Evolutionary conservation across 768 basidiomycete genomes (phyloP), one percentile per base, ranked within the genome.

Genomic region (Leccinum truebloodii): DNA sequence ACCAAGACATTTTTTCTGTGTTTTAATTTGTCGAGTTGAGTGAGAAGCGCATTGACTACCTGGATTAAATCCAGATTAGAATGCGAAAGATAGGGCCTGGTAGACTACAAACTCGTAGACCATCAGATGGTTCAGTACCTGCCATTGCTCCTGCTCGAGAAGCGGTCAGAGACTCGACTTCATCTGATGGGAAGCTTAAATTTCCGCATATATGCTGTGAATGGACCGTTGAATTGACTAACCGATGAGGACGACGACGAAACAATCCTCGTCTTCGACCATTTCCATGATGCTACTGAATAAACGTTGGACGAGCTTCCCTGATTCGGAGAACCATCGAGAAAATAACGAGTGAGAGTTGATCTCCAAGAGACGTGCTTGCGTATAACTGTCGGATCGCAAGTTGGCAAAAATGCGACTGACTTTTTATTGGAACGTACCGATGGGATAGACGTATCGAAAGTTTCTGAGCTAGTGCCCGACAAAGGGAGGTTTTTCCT

Each of bases 261-360:
- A 98, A 16, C 86, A 85, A 59, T 88, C 86, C 63, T 95, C 92
- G 67, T 98, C 95, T 54, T 97, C 95, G 0, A 92, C 89, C 75
- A 98, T 82, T 64, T 97, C 95, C 41, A 83, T 91, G 59, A 99
- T 94, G 60, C 83, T 90, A 41, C 81, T 84, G 71, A 98, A 99
- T 18, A 99, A 79, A 52, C 90, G 85, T 69, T 98, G 96, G 2
- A 99, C 97, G 30, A 99, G 86, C 74, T 99, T 99, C 16, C 97
- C 97, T 0, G 95, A 97, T 72, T 99, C 97, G 0, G 95, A 98
- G 76, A 98, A 99, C 96, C 97, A 99, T 67, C 95, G 92, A 16
- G 94, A 95, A 73, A 99, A 98, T 16, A 99, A 82, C 2, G 95
- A 98, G 76, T 98, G 97, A 0, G 97, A 95, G 71, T 98, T 98